phyloP scores from a whole-genome alignment of 1,284 basidiomycete species.

The Microbotryum scabiosae region DNA sequence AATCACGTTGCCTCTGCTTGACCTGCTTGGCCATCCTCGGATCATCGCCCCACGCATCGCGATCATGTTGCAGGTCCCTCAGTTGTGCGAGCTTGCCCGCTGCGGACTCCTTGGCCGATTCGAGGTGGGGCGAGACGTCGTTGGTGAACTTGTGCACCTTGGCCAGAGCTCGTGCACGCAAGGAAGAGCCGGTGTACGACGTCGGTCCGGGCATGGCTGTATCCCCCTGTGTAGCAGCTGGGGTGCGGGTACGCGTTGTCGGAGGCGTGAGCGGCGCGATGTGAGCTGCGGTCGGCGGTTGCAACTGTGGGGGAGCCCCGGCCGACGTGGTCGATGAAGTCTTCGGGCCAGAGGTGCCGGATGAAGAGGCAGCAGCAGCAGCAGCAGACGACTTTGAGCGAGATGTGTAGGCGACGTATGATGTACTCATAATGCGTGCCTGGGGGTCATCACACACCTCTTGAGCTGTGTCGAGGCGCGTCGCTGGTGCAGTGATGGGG shows the following conservation, averaged over 20 bases:
- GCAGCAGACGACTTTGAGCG: no score
- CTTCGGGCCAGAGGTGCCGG: no score
- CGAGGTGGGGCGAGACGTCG: constrained; percentile 4
- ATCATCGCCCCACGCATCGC: no score
- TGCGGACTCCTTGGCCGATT: not conserved
- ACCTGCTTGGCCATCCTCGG: no score
- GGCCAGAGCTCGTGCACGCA: constrained; percentile 14
- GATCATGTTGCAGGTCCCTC: not conserved
- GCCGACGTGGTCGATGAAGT: no score
- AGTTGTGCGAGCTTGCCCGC: not conserved
- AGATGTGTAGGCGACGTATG: no score
- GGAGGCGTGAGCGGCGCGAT: not conserved
- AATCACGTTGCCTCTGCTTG: not conserved
- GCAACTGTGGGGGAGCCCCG: no score
- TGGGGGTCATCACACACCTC: no score
- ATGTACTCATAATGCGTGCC: no score
- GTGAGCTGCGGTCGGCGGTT: not conserved
- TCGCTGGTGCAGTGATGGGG: no score
- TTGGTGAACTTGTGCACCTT: constrained; percentile 7
- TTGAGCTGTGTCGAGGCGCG: no score
- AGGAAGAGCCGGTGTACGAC: not conserved
- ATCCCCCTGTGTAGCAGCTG: not conserved
- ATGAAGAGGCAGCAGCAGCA: no score
- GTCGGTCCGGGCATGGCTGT: not conserved
- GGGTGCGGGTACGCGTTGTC: not conserved